These are phyloP conservation scores for Berberis thunbergii DNA, from an alignment of 164 flowering plant species.

Conservation along the genomic window DNA sequence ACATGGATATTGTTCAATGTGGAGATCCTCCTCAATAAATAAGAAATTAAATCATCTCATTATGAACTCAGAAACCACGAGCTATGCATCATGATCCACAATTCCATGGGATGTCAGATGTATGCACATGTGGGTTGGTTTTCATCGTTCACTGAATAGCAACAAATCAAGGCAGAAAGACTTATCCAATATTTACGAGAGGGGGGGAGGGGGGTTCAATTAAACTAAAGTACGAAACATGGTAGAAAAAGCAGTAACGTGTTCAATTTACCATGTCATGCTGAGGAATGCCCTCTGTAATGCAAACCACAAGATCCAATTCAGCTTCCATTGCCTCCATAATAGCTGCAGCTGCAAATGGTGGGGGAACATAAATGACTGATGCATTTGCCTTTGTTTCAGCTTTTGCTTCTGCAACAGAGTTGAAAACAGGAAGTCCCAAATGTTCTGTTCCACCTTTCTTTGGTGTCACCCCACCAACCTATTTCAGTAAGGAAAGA, in stretches of 20 bases:
- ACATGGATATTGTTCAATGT: no score
- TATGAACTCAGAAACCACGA: no score
- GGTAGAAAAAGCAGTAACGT: neutral
- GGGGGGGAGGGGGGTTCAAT: neutral
- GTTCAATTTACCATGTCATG: slow-evolving; percentile 79
- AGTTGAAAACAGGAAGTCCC: slow-evolving; percentile 92
- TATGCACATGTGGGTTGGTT: no score
- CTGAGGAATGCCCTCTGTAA: slow-evolving; percentile 97
- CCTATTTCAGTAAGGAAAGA: slow-evolving; percentile 30
- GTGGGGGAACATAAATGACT: slow-evolving; percentile 93
- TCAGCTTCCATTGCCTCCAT: slow-evolving; percentile 97
- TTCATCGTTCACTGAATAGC: no score
- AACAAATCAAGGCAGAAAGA: no score
- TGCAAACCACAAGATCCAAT: slow-evolving; percentile 90
- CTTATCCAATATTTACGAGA: neutral
- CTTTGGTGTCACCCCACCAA: slow-evolving; percentile 97
- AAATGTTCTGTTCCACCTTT: slow-evolving; percentile 90
- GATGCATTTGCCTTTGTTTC: slow-evolving; percentile 98
- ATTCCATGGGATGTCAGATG: no score
- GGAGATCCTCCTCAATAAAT: no score
- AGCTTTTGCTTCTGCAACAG: slow-evolving; percentile 98
- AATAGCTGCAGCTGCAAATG: slow-evolving; percentile 96
- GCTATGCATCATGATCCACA: no score
- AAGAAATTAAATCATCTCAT: no score
- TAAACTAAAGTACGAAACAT: no score